These are phyloP conservation scores for Endocalyx cinctus DNA, from an alignment of 2,329 filamentous ascomycete genomes.

Conservation along the genomic window DNA sequence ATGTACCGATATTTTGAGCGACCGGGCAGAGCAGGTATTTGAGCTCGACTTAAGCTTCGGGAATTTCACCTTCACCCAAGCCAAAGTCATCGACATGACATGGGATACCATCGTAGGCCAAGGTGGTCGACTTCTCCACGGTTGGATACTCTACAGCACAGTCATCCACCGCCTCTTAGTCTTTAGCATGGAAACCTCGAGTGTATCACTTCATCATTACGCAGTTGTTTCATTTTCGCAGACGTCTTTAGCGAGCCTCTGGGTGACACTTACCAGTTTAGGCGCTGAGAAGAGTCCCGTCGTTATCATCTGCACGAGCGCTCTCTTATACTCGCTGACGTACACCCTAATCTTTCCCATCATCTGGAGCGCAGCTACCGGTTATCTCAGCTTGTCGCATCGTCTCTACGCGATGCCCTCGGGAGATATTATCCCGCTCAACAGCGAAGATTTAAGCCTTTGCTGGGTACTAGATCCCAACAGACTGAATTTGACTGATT, in stretches of 20 bases:
- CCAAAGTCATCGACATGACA: conserved; percentile 6
- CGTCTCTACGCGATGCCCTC: conserved; percentile 6
- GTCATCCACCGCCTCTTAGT: conserved; percentile 5
- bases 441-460: conserved; percentile 2
- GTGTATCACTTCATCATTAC: conserved; percentile 2
- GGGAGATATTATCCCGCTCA: conserved; percentile 3
- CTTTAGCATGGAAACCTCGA: conserved; percentile 6
- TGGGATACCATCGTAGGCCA: conserved; percentile 8
- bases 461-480: conserved; percentile 4
- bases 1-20: too few relatives aligned
- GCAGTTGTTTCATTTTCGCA: conserved; percentile 1
- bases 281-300: background rate
- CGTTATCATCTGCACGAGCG: conserved; percentile 1
- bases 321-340: conserved; percentile 1
- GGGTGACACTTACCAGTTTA: too few relatives aligned
- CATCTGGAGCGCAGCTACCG: conserved; percentile 6
- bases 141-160: conserved; percentile 5
- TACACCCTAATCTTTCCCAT: conserved; percentile 5
- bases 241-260: conserved; percentile 1
- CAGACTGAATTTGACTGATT: background rate
- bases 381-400: conserved; percentile 7
- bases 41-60: conserved; percentile 4
- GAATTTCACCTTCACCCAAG: conserved; percentile 8
- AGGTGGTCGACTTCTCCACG: conserved; percentile 8
- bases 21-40: conserved; percentile 3